Base-by-base conservation (phyloP, 176 grass and related monocot genomes). In the Tillandsia leiboldiana region DNA sequence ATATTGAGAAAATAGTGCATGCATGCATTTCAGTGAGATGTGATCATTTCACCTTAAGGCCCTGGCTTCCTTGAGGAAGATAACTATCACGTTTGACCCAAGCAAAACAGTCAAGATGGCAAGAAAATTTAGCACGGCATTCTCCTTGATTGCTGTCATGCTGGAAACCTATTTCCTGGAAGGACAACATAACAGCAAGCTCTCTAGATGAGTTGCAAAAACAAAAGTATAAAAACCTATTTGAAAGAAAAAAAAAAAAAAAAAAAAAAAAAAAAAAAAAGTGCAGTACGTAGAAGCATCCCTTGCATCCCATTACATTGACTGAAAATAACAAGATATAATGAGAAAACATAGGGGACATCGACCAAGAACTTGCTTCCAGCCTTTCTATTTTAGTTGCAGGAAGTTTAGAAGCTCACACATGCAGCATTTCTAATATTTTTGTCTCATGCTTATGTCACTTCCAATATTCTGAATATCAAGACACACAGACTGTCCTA, bases 31-130 rank as follows among this genome's bases (percentile, higher is more conserved):
- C 53, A 12, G 3, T 57, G 53, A 57, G 22, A 61, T 10, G 17
- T n/a, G 15, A 61, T 61, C 22, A 61, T 61, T 42, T 88, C 69
- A 97, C 93, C 93, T 97, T 97, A 68, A 97, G 84, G 72, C 93
- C 93, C 0, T 97, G 89, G 80, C 93, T 97, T 82, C 93, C 89
- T 83, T 97, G 93, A 79, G 93, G 93, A 85, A 97, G 93, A 70
- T 97, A 97, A 92, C 93, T 97, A 47, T 97, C 93, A 73, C 93
- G 84, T 88, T 97, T 97, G 68, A 97, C 93, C 93, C 93, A 97
- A 61, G 93, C 84, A 92, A 97, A 92, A 82, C 93, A 97, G 65
- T 97, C 93, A 67, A 97, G 84, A 82, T 97, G 93, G 75, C 93
- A 97, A 77, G 86, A 97, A 83, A 97, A 97, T 85, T 92, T 97